A percentile compares a stretch with the other conserved stretches of the same genome.
These are phyloP conservation scores for Colletotrichum spinosum DNA, from an alignment of 2,329 filamentous ascomycete species.

Conservation along the genomic window DNA sequence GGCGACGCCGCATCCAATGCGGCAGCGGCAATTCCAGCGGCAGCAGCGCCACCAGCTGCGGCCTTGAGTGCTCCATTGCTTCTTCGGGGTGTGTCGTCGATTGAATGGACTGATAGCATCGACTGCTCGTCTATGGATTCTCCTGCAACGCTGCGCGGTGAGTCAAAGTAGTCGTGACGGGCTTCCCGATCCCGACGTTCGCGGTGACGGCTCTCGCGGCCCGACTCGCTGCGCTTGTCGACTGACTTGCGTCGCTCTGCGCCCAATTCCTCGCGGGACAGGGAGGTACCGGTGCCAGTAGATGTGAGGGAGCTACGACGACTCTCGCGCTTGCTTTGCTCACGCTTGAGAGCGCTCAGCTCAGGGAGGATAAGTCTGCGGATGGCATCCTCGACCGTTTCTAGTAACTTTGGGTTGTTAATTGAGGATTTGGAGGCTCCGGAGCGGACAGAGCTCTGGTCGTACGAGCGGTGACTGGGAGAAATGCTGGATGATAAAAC, in stretches of 20 bases:
- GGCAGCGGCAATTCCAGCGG: slow-evolving; percentile 50
- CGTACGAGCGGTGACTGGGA: slow-evolving; percentile 66
- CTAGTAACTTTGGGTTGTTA: slow-evolving; percentile 90
- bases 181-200: slow-evolving; percentile 60
- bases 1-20: slow-evolving; percentile 54
- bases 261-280: slow-evolving; percentile 67
- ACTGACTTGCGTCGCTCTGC: slow-evolving; percentile 72
- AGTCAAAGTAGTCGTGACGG: slow-evolving; percentile 65
- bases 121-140: slow-evolving; percentile 56
- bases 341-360: slow-evolving; percentile 89
- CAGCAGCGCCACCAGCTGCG: slow-evolving; percentile 58
- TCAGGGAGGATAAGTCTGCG: slow-evolving; percentile 90
- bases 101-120: slow-evolving; percentile 53
- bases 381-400: slow-evolving; percentile 94
- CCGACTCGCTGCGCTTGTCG: slow-evolving; percentile 63
- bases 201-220: slow-evolving; percentile 59
- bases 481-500: slow-evolving; percentile 65
- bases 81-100: slow-evolving; percentile 59
- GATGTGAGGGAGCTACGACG: slow-evolving; percentile 74
- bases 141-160: slow-evolving; percentile 60
- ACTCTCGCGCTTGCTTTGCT: slow-evolving; percentile 82
- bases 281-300: slow-evolving; percentile 60
- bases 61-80: slow-evolving; percentile 57
- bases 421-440: slow-evolving; percentile 75
- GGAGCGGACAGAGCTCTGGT: slow-evolving; percentile 65